phyloP scores from a whole-genome alignment of 495 filamentous ascomycete genomes.

The Xylaria intraflava region DNA sequence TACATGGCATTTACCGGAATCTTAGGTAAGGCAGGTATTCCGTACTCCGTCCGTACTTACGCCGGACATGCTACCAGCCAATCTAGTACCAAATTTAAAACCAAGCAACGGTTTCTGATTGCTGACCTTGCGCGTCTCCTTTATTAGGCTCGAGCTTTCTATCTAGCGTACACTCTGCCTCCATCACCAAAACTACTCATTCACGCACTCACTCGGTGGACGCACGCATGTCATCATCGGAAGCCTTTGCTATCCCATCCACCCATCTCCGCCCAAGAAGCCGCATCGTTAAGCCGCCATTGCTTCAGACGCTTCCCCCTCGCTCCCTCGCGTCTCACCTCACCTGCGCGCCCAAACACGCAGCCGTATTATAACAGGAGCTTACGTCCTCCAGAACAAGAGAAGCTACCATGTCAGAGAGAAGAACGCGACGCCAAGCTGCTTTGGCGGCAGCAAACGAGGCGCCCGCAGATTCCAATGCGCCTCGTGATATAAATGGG shows the following conservation, averaged over 20 bases:
- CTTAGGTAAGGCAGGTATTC: too few species aligned
- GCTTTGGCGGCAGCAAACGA: slow-evolving; percentile 23
- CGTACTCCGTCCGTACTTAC: neutral
- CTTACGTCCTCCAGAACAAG: neutral
- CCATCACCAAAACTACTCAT: neutral
- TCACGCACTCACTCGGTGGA: neutral
- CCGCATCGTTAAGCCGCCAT: neutral
- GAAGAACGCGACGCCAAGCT: slow-evolving; percentile 29
- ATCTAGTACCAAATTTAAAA: neutral
- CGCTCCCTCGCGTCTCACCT: too few species aligned
- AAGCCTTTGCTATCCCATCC: neutral
- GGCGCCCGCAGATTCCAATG: slow-evolving; percentile 9
- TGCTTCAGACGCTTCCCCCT: neutral
- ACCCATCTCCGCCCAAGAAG: neutral
- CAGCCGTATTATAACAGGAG: neutral
- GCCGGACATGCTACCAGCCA: too few species aligned
- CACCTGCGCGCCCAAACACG: neutral
- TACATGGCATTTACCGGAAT: neutral
- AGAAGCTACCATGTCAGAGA: slow-evolving; percentile 25
- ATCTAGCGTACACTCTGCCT: neutral
- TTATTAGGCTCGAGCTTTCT: neutral
- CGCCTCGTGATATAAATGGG: slow-evolving; percentile 13
- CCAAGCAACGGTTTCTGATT: slow-evolving; percentile 8
- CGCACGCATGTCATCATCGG: neutral
- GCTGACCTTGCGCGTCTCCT: slow-evolving; percentile 6